Conservation (phyloP, 306 rosid genomes). For the Vigna reflexopilosa region DNA sequence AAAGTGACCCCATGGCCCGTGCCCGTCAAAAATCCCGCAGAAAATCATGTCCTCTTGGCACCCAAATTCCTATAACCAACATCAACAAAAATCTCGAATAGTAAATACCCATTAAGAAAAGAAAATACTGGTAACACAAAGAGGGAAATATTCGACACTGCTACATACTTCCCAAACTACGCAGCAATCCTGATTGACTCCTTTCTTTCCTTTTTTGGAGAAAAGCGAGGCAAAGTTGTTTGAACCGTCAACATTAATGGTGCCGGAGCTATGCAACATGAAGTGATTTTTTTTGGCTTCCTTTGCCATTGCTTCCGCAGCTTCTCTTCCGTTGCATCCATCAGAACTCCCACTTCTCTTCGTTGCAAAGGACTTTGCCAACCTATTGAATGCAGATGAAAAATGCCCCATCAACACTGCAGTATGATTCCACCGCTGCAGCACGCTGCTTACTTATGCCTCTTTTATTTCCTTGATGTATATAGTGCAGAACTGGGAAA, state of each 20-base stretch:
- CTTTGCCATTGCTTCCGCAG: conserved; percentile 76
- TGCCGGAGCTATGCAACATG: conserved; percentile 60
- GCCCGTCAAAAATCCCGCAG: conserved; percentile 91
- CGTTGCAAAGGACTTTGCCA: conserved; percentile 60
- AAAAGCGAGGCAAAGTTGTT: conserved; percentile 76
- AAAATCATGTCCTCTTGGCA: conserved; percentile 86
- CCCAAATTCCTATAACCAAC: conserved; percentile 75
- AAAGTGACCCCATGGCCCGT: conserved; percentile 91
- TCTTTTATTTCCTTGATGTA: background rate
- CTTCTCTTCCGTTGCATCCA: conserved; percentile 59
- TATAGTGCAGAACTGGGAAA: conserved; percentile 45
- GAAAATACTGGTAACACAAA: background rate
- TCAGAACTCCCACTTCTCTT: conserved; percentile 58
- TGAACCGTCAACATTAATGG: conserved; percentile 60
- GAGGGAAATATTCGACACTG: background rate
- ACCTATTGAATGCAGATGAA: conserved; percentile 70
- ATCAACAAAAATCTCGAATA: background rate
- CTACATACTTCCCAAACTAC: conserved; percentile 85
- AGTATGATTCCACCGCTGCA: conserved; percentile 11
- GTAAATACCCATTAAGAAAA: background rate
- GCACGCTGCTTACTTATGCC: background rate
- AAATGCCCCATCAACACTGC: conserved; percentile 63
- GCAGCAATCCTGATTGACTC: conserved; percentile 88
- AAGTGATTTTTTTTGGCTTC: conserved; percentile 74
- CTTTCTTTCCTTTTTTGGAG: conserved; percentile 80